These are phyloP conservation scores for Ascoidea tarda DNA, from an alignment of 805 yeast species.

Conservation along the genomic window DNA sequence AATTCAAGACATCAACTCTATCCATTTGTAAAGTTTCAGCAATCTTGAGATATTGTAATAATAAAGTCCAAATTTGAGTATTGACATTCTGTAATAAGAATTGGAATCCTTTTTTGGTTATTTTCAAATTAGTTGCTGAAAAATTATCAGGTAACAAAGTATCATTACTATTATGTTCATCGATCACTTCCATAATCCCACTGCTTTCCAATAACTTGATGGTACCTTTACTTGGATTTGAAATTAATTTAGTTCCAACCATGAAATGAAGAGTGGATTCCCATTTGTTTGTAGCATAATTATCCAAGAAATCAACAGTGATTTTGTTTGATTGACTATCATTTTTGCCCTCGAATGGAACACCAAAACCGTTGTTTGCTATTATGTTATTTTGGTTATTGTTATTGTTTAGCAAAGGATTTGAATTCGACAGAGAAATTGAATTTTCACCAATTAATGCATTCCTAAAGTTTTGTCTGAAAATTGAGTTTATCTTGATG, in stretches of 20 bases:
- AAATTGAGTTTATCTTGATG: conserved; percentile 53
- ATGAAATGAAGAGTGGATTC: conserved; percentile 90
- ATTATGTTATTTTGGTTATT: conserved; percentile 13
- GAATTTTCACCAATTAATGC: conserved; percentile 65
- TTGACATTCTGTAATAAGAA: conserved; percentile 84
- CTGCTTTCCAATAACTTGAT: conserved; percentile 62
- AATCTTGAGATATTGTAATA: conserved; percentile 76
- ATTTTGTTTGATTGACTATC: conserved; percentile 41
- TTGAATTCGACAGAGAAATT: not conserved
- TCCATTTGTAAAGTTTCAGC: conserved; percentile 82
- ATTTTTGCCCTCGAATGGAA: conserved; percentile 28
- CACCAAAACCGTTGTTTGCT: conserved; percentile 62
- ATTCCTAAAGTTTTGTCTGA: conserved; percentile 59
- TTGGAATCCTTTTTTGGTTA: conserved; percentile 90
- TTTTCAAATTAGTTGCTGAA: conserved; percentile 31
- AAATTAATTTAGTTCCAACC: conserved; percentile 80
- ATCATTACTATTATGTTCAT: conserved; percentile 6
- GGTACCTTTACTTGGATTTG: conserved; percentile 71
- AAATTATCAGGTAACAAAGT: conserved; percentile 6
- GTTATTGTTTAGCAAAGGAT: not conserved
- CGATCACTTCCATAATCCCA: conserved; percentile 69
- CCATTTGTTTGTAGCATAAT: conserved; percentile 81
- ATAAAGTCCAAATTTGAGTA: conserved; percentile 87
- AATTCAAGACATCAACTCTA: conserved; percentile 89
- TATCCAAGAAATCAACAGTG: conserved; percentile 53